phyloP scores from a whole-genome alignment of 139 green algal genomes.

The Volvox africanus region DNA sequence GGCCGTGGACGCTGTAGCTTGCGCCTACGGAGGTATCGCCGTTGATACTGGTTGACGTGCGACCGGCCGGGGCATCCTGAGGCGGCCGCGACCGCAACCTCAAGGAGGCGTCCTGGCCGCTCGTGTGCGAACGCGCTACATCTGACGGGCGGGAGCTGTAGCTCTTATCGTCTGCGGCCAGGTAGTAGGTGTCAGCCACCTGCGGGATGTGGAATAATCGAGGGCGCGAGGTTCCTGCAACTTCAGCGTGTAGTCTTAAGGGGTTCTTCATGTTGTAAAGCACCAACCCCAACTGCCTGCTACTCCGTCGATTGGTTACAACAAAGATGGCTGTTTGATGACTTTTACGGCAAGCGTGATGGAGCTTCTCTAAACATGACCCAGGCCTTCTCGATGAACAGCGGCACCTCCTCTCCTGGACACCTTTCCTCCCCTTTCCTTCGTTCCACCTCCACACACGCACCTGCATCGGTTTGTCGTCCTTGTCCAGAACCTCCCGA shows the following conservation, averaged over 20 bases:
- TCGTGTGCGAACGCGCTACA: neutral
- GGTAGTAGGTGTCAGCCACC: slow-evolving; percentile 25
- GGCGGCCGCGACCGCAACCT: neutral
- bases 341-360: too few relatives aligned
- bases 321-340: too few relatives aligned
- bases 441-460: neutral
- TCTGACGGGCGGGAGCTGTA: neutral
- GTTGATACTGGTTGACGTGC: neutral
- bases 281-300: too few relatives aligned
- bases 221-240: too few relatives aligned
- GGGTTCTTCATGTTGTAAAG: too few relatives aligned
- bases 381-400: too few relatives aligned
- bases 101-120: neutral
- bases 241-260: too few relatives aligned
- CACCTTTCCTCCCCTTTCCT: too few relatives aligned
- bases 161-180: slow-evolving; percentile 13
- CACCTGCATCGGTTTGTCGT: slow-evolving; percentile 45
- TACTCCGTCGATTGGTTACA: too few relatives aligned
- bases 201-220: neutral
- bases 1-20: neutral
- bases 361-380: too few relatives aligned
- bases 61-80: neutral
- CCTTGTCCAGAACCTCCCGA: slow-evolving; percentile 47
- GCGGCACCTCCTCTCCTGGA: too few relatives aligned
- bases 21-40: neutral